Conservation (phyloP, 768 basidiomycete species). For the Auriscalpium orientale region DNA sequence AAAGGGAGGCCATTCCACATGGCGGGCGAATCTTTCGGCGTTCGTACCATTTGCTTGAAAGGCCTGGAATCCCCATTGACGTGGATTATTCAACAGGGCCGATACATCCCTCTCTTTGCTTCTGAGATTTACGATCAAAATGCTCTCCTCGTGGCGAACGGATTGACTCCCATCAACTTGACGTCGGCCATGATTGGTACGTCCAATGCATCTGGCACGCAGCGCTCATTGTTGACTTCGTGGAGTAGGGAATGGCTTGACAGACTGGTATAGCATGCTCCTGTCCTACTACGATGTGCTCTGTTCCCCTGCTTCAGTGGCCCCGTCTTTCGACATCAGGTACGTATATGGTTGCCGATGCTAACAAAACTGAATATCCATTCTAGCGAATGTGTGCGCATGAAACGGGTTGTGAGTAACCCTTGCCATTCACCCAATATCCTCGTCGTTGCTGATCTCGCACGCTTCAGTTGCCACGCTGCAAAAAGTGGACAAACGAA, state of each 20-base stretch:
- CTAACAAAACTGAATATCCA: too few species aligned
- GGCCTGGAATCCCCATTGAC: background rate
- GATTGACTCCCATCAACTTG: background rate
- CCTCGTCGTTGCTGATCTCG: background rate
- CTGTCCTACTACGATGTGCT: background rate
- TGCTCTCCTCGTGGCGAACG: background rate
- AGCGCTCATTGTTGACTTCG: too few species aligned
- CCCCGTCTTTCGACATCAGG: background rate
- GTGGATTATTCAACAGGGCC: conserved; percentile 28
- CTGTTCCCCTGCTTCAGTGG: background rate
- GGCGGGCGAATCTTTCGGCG: conserved; percentile 46
- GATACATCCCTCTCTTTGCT: conserved; percentile 45
- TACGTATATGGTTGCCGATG: background rate
- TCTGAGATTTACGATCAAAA: conserved; percentile 29
- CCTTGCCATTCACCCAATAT: too few species aligned
- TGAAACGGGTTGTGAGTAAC: conserved; percentile 13
- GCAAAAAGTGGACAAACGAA: conserved; percentile 30
- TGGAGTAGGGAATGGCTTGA: background rate
- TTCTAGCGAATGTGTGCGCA: conserved; percentile 30
- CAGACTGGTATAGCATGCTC: background rate
- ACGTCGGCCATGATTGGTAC: background rate
- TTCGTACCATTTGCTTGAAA: conserved; percentile 18
- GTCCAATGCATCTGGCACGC: background rate
- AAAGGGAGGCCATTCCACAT: conserved; percentile 46
- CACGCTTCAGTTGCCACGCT: conserved; percentile 32